Conservation (phyloP, 2,329 filamentous ascomycete species). For the Aspergillus fumigatus region DNA sequence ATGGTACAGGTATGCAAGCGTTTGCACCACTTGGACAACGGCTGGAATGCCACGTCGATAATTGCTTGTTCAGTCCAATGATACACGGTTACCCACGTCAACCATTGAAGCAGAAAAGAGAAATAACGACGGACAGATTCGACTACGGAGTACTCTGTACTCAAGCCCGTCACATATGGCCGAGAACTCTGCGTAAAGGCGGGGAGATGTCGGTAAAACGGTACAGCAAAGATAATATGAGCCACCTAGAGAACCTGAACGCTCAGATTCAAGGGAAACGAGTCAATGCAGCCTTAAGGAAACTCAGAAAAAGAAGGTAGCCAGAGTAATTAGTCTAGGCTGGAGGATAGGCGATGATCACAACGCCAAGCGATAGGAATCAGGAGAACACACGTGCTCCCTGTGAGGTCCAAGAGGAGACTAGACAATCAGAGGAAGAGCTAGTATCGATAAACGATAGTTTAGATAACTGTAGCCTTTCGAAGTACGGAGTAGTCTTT, state of each 20-base stretch:
- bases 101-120: background rate
- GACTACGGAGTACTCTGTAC: background rate
- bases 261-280: background rate
- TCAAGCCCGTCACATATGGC: background rate
- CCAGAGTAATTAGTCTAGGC: background rate
- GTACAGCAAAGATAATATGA: background rate
- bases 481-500: background rate
- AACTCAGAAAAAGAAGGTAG: slow-evolving; percentile 4
- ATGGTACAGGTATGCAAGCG: slow-evolving; percentile 16
- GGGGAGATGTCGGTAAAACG: background rate
- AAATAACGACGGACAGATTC: background rate
- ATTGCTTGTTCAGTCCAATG: slow-evolving; percentile 13
- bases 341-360: slow-evolving; percentile 8
- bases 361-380: slow-evolving; percentile 16
- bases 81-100: slow-evolving; percentile 16
- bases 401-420: slow-evolving; percentile 4
- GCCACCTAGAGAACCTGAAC: background rate
- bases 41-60: slow-evolving; percentile 31
- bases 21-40: slow-evolving; percentile 19
- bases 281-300: slow-evolving; percentile 7
- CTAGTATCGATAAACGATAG: background rate
- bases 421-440: background rate
- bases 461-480: background rate
- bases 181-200: background rate
- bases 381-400: slow-evolving; percentile 15